Percentiles rank a stretch among this genome's conserved stretches.
These are phyloP conservation scores for Aspergillus fischeri DNA, from an alignment of 2,329 filamentous ascomycete species.

Conservation along the genomic window DNA sequence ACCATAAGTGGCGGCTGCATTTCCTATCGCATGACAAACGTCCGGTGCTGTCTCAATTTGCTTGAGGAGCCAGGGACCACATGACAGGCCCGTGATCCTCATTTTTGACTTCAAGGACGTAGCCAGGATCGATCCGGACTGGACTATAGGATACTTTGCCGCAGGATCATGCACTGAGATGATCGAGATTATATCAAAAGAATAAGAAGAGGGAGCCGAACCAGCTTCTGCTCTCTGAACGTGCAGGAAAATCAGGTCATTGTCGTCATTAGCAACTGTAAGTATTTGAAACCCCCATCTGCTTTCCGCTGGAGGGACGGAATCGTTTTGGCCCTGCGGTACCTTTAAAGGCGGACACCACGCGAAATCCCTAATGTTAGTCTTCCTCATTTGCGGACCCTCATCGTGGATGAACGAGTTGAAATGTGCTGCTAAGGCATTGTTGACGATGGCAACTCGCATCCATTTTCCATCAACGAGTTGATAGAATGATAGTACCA, in stretches of 20 bases:
- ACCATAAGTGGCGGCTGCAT: conserved; percentile 28
- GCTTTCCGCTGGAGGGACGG: conserved; percentile 13
- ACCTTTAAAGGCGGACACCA: conserved; percentile 35
- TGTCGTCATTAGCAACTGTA: conserved; percentile 36
- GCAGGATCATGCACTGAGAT: conserved; percentile 13
- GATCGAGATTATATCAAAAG: conserved; percentile 24
- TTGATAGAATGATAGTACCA: conserved; percentile 55
- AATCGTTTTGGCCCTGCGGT: conserved; percentile 6
- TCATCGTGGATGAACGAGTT: conserved; percentile 15
- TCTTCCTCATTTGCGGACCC: conserved; percentile 24
- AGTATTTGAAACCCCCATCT: conserved; percentile 37
- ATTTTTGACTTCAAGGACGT: conserved; percentile 21
- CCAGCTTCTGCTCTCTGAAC: conserved; percentile 15
- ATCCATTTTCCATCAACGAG: conserved; percentile 49
- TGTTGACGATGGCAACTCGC: conserved; percentile 52
- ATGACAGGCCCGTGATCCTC: conserved; percentile 26
- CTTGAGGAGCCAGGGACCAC: conserved; percentile 30
- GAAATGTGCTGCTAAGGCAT: conserved; percentile 42
- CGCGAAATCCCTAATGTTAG: conserved; percentile 38
- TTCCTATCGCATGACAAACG: conserved; percentile 15
- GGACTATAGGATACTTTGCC: conserved; percentile 12
- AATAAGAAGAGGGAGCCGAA: conserved; percentile 10
- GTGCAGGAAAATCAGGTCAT: conserved; percentile 33
- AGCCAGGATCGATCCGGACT: conserved; percentile 28
- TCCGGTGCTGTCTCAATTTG: not conserved